These are phyloP conservation scores for Entomortierella beljakovae DNA, from an alignment of 192 early-diverging fungal species.

Conservation along the genomic window DNA sequence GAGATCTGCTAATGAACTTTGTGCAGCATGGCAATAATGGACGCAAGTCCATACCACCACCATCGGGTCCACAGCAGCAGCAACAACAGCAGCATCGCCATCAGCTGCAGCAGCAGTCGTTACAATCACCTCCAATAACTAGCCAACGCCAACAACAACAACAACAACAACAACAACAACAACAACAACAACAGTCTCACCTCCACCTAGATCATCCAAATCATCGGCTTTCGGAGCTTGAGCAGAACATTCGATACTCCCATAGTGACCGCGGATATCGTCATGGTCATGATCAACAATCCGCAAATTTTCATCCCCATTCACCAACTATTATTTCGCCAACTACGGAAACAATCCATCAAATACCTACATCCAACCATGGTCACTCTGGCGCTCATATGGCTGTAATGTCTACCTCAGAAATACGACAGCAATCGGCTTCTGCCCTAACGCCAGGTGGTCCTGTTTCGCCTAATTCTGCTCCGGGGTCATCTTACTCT, in stretches of 20 bases:
- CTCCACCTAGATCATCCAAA: slow-evolving; percentile 7
- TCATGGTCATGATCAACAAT: slow-evolving; percentile 9
- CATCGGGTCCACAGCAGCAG: slow-evolving; percentile 1
- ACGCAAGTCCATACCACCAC: slow-evolving; percentile 9
- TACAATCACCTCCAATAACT: not conserved
- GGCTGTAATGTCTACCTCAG: not conserved
- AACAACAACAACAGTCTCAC: too few relatives aligned
- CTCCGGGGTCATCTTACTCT: not conserved
- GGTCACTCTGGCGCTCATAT: slow-evolving; percentile 2
- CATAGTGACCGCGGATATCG: slow-evolving; percentile 23
- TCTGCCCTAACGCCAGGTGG: not conserved
- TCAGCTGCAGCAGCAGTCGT: slow-evolving; percentile 18
- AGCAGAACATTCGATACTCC: slow-evolving; percentile 15
- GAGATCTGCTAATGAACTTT: slow-evolving; percentile 35
- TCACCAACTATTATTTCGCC: slow-evolving; percentile 1
- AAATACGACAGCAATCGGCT: slow-evolving; percentile 7
- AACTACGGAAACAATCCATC: slow-evolving; percentile 3
- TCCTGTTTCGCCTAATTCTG: slow-evolving; percentile 1
- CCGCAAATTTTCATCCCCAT: slow-evolving; percentile 6
- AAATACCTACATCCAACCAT: slow-evolving; percentile 13
- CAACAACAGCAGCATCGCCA: slow-evolving; percentile 10
- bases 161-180: slow-evolving; percentile 18
- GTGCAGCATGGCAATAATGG: slow-evolving; percentile 35
- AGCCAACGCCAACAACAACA: slow-evolving; percentile 13
- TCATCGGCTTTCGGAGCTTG: not conserved